phyloP scores from a whole-genome alignment of 1,284 basidiomycete genomes.

The Sanghuangporus sanghuang region DNA sequence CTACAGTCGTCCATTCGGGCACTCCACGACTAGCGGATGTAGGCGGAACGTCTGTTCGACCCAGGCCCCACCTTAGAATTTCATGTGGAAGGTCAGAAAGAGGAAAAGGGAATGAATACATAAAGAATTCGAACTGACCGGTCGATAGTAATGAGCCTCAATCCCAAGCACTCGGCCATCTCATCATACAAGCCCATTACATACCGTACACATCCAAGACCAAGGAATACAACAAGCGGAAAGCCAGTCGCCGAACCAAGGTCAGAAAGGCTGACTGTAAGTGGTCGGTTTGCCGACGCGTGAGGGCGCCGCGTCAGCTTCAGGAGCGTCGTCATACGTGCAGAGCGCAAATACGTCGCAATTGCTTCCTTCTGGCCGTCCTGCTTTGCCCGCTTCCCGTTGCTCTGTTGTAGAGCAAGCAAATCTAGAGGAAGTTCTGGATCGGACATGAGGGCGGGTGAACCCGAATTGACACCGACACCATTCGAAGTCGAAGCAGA shows the following conservation, averaged over 20 bases:
- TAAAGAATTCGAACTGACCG: constrained; percentile 43
- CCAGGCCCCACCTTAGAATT: constrained; percentile 79
- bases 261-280: constrained; percentile 91
- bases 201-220: constrained; percentile 90
- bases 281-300: constrained; percentile 60
- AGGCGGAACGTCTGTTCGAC: constrained; percentile 72
- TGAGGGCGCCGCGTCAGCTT: constrained; percentile 76
- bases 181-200: constrained; percentile 95
- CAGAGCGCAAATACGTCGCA: constrained; percentile 80
- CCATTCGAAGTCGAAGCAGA: constrained; percentile 10
- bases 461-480: not conserved
- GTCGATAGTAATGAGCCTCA: constrained; percentile 92
- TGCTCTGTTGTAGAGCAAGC: not conserved
- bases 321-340: constrained; percentile 78
- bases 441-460: not conserved
- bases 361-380: constrained; percentile 61
- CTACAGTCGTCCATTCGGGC: constrained; percentile 86
- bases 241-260: constrained; percentile 78
- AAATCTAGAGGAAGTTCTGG: constrained; percentile 4
- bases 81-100: not conserved
- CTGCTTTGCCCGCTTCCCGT: constrained; percentile 3
- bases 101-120: constrained; percentile 4
- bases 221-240: constrained; percentile 89
- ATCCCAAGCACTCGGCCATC: constrained; percentile 81
- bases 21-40: constrained; percentile 67